Base-by-base conservation (phyloP, 1,284 basidiomycete species). In the Rhodotorula sp. region DNA sequence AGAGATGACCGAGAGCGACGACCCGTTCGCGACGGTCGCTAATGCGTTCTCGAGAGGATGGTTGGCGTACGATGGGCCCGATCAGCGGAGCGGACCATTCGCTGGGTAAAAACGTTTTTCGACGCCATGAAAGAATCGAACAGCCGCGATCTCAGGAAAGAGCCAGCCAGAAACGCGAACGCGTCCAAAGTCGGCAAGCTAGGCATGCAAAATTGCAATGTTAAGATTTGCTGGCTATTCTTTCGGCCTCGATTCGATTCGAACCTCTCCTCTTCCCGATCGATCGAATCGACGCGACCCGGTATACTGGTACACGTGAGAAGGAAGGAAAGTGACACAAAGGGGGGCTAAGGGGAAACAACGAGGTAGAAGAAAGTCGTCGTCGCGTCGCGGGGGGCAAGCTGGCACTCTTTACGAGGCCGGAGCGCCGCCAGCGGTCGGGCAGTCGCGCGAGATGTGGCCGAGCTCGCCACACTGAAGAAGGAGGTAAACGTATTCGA, bases 21-120 rank as follows among this genome's bases (percentile, higher is more conserved):
- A 88, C 73, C 92, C 92, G 3, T 95, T 95, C 79, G 85, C 85
- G 60, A 88, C 90, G 16, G 86, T 97, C 18, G 92, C 92, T 3
- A 84, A 86, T 26, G 92, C 89, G 19, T 97, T 92, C 79, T 87
- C 90, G 23, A 66, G 66, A 47, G 73, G 70, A 2, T 58, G 67
- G 49, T 62, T 74, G 63, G 59, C 38, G 12, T 43, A 43, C 38
- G 38, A 43, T 2, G 45, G 43, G 19, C 26, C n/a, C 12, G 26
- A 31, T 34, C 23, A 31, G 50, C 8, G 50, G 28, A 14, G 50
- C 14, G 14, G 49, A 1, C 15, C 34, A n/a, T 43, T 38, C 61
- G n/a, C 54, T 18, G 50, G 1, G 38, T 43, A 43, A 10, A 43
- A 12, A 43, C 2, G 38, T 43, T 23, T 19, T 50, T 14, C 49